Conservation (phyloP, 768 basidiomycete genomes). For the Pisolithus orientalis region DNA sequence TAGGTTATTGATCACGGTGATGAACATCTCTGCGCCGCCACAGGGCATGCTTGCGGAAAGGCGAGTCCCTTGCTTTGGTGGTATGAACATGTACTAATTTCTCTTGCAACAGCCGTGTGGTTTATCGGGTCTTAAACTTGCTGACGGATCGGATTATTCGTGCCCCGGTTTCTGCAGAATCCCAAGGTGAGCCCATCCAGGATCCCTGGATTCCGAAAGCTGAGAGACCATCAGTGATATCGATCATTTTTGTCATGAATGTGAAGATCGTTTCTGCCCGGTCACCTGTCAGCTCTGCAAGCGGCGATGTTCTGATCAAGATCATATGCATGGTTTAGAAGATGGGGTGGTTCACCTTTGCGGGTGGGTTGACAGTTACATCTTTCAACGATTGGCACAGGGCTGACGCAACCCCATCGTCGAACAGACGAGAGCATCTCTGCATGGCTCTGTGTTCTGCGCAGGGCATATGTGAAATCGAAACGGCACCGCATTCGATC, state of each 20-base stretch:
- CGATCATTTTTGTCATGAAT: slow-evolving; percentile 41
- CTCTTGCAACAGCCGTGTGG: slow-evolving; percentile 34
- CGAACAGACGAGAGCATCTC: slow-evolving; percentile 38
- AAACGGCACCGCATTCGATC: slow-evolving; percentile 49
- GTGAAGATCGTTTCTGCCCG: slow-evolving; percentile 47
- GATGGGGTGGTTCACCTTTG: slow-evolving; percentile 44
- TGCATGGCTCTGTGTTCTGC: slow-evolving; percentile 41
- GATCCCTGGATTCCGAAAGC: background rate
- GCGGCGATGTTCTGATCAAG: slow-evolving; percentile 37
- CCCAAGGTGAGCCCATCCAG: slow-evolving; percentile 30
- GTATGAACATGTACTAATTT: background rate
- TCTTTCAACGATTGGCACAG: too few relatives aligned
- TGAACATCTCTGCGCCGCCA: slow-evolving; percentile 48
- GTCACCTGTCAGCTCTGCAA: slow-evolving; percentile 50
- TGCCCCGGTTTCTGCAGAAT: slow-evolving; percentile 39
- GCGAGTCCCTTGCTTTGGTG: slow-evolving; percentile 20
- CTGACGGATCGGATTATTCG: slow-evolving; percentile 23
- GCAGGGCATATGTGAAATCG: slow-evolving; percentile 50
- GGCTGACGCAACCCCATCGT: background rate
- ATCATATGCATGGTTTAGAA: slow-evolving; percentile 50
- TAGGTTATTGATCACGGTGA: slow-evolving; percentile 44
- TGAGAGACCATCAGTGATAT: slow-evolving; percentile 31
- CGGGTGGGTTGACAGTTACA: slow-evolving; percentile 33
- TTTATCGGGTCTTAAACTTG: slow-evolving; percentile 23
- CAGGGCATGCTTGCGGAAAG: slow-evolving; percentile 49